Evolutionary conservation across 106 monocot genomes (phyloP), one percentile per base, ranked within the genome.

Genomic region (Dendrobium officinale): DNA sequence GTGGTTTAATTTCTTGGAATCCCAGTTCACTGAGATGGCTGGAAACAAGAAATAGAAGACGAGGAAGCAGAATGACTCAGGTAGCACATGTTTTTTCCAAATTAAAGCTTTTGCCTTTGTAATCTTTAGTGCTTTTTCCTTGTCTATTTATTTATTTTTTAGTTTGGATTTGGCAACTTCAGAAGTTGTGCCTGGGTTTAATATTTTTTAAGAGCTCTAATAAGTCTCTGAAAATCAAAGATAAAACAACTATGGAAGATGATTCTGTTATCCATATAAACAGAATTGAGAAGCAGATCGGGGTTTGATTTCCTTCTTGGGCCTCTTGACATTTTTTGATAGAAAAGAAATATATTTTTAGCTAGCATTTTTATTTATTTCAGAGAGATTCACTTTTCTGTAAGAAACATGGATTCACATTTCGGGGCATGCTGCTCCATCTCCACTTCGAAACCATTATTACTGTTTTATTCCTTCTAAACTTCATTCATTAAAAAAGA

Each of bases 321-420:
- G 13, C 19, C 16, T 19, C 27, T 51, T 9, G n/a, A 9, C 67
- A 5, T 29, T 49, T 40, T 64, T 67, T 77, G 15, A 42, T 59
- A 42, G 45, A 29, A 66, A 33, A 74, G 3, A 29, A n/a, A 73
- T 22, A n/a, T 11, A 48, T 9, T 67, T 49, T 6, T 70, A 7
- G 7, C 17, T 43, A 42, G 33, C 75, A 45, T 59, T 47, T 80
- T 59, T 0, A 9, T 45, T 75, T 45, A 10, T 81, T 75, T 55
- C 81, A 97, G 97, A 76, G 79, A 77, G 90, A 83, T 84, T 79
- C 92, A 10, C 82, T 91, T 76, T 55, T 92, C 73, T 87, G 94
- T 5, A 97, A 94, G 89, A 92, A 89, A 78, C 81, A 85, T 83
- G 94, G 74, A 89, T 97, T 81, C 97, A 97, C 45, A 84, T 97